Evolutionary conservation across 73 alveolate species (phyloP), one percentile per base, ranked within the genome.

Genomic region (Symbiodinium pilosum): DNA sequence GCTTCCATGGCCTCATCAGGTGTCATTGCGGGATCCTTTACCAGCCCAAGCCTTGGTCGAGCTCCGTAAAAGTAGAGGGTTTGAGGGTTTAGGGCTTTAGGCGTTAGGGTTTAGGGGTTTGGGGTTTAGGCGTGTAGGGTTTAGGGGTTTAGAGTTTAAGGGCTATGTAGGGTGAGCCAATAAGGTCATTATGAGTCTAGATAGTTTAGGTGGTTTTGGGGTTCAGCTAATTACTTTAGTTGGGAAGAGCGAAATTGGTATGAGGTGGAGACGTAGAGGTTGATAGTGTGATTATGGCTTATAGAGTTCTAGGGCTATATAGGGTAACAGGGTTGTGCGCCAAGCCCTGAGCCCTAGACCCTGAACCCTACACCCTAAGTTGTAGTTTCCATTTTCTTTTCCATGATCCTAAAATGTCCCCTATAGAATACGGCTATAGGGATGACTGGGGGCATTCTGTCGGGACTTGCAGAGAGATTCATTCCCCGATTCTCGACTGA

Each of bases 21-120:
- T 18, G 97, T 91, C 97, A 91, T 91, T 51, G 97, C 97, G 36
- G 97, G 97, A 91, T 91, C 97, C 81, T 91, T 91, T 54, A 91
- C 97, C 75, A 91, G 34, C 30, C 97, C 97, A 39, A 44, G 59
- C 97, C 97, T 91, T 44, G n/a, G 92, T 59, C 11, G 43, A 43
- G 20, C 2, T 32, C 1, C 20, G 69, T 68, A 3, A 54, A 30
- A 30, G 71, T 54, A 18, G 28, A 12, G 77, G 77, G 36, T 1
- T 16, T 16, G 6, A 32, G n/a, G 73, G n/a, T 56, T 56, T 20
- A 56, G 73, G 73, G 73, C 5, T 59, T 59, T 59, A 59, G 77
- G 77, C 12, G 28, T 24, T 59, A 7, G 5, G 77, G 77, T 59
- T 59, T 59, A 59, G 77, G 77, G 69, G 77, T 56, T 47, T 47